Base-by-base conservation (phyloP, 305 asterid genomes). In the Plantago lanceolata region DNA sequence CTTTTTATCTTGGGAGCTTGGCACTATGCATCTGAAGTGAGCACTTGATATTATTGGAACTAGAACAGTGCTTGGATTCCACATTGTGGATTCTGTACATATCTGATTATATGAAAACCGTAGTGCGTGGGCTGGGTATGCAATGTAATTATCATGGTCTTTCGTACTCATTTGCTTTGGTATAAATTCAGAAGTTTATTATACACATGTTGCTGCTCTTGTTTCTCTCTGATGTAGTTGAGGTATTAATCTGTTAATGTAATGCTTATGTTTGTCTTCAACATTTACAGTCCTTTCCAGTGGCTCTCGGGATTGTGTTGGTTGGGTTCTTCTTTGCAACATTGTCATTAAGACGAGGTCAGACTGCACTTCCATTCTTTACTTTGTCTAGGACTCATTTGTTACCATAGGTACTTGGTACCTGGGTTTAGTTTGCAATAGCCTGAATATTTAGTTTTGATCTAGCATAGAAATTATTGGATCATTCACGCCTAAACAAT, bases 261-360 rank as follows among this genome's bases (percentile, higher is more conserved):
- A 61, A 62, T 44, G 29, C 56, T 67, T 40, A 66, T 37, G 33
- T 58, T 56, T 40, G n/a, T 49, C 47, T 47, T 71, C 40, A 21
- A 45, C 20, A 73, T 75, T 45, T 72, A 80, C 95, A 89, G 96
- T 82, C 90, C 64, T 89, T 92, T 69, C 98, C 95, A 15, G 67
- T 89, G 77, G 96, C 98, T 26, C 69, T 92, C 13, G 55, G 59
- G 5, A 63, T 92, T 79, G 85, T 89, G 51, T 61, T 84, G 83
- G 59, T 71, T 33, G 96, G 95, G n/a, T 77, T 89, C 72, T 77
- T 92, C 78, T 86, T 92, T 59, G 78, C 98, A 53, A 43, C 75
- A 56, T 64, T 89, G 78, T 92, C 98, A 17, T 81, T 92, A 64
- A 76, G 88, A 76, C 83, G 84, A 79, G 96, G 98, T 92, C 54